Conservation (phyloP, 257 asterid species). For the Echium plantagineum region DNA sequence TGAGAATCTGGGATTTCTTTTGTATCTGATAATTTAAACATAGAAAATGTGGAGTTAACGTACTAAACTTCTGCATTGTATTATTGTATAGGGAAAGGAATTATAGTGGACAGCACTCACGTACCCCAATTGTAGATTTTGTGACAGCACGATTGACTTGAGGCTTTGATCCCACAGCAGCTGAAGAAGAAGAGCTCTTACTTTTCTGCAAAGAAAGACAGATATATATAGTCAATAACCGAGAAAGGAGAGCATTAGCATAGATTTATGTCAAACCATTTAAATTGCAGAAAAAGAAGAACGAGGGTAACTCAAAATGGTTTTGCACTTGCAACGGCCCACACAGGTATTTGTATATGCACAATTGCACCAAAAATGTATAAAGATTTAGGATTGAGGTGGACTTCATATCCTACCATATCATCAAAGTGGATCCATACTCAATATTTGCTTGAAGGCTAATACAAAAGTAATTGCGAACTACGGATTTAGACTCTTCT, state of each 20-base stretch:
- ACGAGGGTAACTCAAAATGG: too few relatives aligned
- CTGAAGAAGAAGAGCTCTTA: slow-evolving; percentile 38
- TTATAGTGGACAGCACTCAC: background rate
- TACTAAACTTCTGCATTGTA: background rate
- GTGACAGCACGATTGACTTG: slow-evolving; percentile 23
- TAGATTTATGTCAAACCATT: too few relatives aligned
- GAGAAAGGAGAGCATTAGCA: background rate
- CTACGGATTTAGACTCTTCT: too few relatives aligned
- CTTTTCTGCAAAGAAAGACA: slow-evolving; percentile 30
- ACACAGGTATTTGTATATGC: too few relatives aligned
- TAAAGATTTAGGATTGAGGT: too few relatives aligned
- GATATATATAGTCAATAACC: background rate
- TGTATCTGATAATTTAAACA: slow-evolving; percentile 41
- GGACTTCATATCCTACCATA: too few relatives aligned
- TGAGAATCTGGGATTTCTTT: slow-evolving; percentile 56
- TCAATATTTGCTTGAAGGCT: too few relatives aligned
- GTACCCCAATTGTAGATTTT: slow-evolving; percentile 52
- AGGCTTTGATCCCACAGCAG: slow-evolving; percentile 25
- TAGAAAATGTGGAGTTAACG: background rate
- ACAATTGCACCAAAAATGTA: too few relatives aligned
- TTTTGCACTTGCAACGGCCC: too few relatives aligned
- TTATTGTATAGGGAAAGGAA: background rate
- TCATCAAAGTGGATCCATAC: too few relatives aligned
- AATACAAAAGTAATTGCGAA: too few relatives aligned
- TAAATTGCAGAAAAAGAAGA: too few relatives aligned